phyloP scores from a whole-genome alignment of 2,329 filamentous ascomycete species.

The Tolypocladium tundrense region DNA sequence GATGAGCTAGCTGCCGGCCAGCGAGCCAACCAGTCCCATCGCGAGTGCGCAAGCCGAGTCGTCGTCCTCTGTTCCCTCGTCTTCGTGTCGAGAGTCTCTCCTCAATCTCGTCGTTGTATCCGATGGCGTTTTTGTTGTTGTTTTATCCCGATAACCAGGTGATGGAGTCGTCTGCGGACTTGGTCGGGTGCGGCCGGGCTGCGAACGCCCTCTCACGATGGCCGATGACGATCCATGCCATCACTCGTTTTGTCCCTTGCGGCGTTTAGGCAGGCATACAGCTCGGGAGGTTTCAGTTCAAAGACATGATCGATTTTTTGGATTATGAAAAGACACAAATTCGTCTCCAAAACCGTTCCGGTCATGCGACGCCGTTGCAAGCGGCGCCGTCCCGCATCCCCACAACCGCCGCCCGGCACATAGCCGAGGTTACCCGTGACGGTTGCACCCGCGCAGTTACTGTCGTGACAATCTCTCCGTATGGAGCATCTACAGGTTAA shows the following conservation, averaged over 20 bases:
- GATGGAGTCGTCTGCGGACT: neutral
- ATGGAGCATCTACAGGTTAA: neutral
- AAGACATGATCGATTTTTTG: neutral
- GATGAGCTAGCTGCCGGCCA: slow-evolving; percentile 40
- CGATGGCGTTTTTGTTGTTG: neutral
- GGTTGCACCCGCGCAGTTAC: neutral
- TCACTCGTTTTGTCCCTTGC: neutral
- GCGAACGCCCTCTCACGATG: neutral
- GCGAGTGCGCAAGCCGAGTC: neutral
- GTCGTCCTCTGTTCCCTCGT: neutral
- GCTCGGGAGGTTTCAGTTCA: neutral
- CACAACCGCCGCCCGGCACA: slow-evolving; percentile 2
- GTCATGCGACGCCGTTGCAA: neutral
- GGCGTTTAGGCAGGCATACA: neutral
- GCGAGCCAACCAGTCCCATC: neutral
- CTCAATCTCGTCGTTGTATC: neutral
- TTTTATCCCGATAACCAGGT: neutral
- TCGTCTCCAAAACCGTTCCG: neutral
- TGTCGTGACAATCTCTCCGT: neutral
- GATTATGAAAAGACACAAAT: neutral
- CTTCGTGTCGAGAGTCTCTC: neutral
- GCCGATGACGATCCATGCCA: neutral
- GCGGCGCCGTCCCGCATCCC: slow-evolving; percentile 1
- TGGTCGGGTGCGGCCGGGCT: neutral
- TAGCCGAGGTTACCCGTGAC: slow-evolving; percentile 8